Evolutionary conservation across 768 basidiomycete genomes (phyloP).

Genomic region (Pisolithus tinctorius): DNA sequence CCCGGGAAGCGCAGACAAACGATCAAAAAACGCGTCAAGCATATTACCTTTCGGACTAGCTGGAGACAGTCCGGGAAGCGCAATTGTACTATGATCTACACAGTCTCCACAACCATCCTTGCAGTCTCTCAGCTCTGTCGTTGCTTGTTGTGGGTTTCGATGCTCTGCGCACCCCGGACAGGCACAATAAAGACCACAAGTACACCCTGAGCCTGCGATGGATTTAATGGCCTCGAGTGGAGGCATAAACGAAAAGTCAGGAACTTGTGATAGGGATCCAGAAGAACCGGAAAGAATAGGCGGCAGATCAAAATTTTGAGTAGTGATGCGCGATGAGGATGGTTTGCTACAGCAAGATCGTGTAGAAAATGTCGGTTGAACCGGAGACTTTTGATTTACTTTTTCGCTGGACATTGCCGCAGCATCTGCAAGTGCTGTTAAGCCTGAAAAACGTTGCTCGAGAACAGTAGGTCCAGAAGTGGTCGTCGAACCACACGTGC

Average conservation of each 20-base stretch:
- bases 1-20: slow-evolving; percentile 62
- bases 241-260: slow-evolving; percentile 52
- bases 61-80: slow-evolving; percentile 29
- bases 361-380: slow-evolving; percentile 1
- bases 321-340: not conserved
- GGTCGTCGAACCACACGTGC: slow-evolving; percentile 35
- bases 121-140: slow-evolving; percentile 31
- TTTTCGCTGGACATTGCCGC: slow-evolving; percentile 20
- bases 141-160: slow-evolving; percentile 45
- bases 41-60: slow-evolving; percentile 22
- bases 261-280: slow-evolving; percentile 19
- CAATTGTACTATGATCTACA: slow-evolving; percentile 44
- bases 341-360: slow-evolving; percentile 17
- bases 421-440: slow-evolving; percentile 33
- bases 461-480: slow-evolving; percentile 3
- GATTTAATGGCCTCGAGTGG: slow-evolving; percentile 53
- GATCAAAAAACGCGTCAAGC: slow-evolving; percentile 60
- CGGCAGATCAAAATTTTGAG: slow-evolving; percentile 38
- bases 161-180: slow-evolving; percentile 74
- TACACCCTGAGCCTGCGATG: slow-evolving; percentile 63
- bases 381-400: slow-evolving; percentile 3
- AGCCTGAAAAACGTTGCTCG: slow-evolving; percentile 12
- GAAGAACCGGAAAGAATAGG: slow-evolving; percentile 34
- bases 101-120: slow-evolving; percentile 55
- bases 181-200: slow-evolving; percentile 59